phyloP scores from a whole-genome alignment of 495 filamentous ascomycete genomes.

The Annulohypoxylon nitens region DNA sequence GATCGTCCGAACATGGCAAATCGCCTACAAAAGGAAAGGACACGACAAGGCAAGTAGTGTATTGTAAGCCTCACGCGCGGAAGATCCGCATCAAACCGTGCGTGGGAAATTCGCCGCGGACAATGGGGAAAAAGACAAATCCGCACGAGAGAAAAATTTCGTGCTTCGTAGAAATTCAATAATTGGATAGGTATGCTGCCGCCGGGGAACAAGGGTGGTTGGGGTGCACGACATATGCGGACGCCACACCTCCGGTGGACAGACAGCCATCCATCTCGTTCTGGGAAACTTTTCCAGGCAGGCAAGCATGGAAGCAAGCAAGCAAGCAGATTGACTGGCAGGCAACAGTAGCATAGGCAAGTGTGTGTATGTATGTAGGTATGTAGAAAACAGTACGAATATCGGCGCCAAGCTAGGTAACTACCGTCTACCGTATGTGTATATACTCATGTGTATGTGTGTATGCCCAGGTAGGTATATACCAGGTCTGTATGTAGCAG shows the following conservation, averaged over 20 bases:
- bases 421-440: slow-evolving; percentile 8
- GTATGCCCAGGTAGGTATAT: slow-evolving; percentile 1
- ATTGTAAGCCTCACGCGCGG: slow-evolving; percentile 29
- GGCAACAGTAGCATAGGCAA: not conserved
- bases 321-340: slow-evolving; percentile 18
- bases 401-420: not conserved
- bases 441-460: slow-evolving; percentile 1
- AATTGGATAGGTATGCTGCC: slow-evolving; percentile 18
- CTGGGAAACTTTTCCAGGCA: slow-evolving; percentile 4
- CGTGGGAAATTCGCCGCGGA: not conserved
- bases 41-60: not conserved
- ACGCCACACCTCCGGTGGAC: slow-evolving; percentile 29
- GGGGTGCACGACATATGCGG: slow-evolving; percentile 35
- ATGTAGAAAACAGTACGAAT: not conserved
- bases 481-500: slow-evolving; percentile 11
- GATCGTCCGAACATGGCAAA: slow-evolving; percentile 8
- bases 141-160: not conserved
- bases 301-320: slow-evolving; percentile 2
- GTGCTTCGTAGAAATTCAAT: not conserved
- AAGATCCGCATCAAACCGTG: slow-evolving; percentile 29
- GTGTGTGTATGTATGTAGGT: not conserved
- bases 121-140: slow-evolving; percentile 1
- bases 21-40: not conserved
- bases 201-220: slow-evolving; percentile 26
- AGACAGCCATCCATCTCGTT: not conserved